Percentiles rank a stretch among this genome's conserved stretches.
These are phyloP conservation scores for Cercospora sp. DNA, from an alignment of 2,329 filamentous ascomycete species.

Conservation along the genomic window DNA sequence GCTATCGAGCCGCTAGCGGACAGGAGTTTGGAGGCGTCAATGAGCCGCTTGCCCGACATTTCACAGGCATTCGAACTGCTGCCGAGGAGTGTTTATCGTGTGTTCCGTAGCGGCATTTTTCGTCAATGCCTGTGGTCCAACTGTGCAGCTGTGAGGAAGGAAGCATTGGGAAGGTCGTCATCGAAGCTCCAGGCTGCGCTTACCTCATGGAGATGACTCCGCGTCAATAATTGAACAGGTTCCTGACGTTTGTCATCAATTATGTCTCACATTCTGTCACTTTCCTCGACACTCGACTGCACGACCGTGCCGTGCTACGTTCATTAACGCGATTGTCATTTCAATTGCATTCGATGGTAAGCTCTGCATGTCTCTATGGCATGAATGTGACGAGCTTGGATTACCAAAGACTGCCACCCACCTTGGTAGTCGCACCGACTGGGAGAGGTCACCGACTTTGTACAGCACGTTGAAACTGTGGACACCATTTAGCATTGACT, in stretches of 20 bases:
- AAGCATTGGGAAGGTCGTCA: not conserved
- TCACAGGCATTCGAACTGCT: not conserved
- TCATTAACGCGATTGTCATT: not conserved
- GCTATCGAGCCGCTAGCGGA: conserved; percentile 50
- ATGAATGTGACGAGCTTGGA: too few relatives aligned
- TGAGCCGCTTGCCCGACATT: conserved; percentile 55
- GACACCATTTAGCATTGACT: not conserved
- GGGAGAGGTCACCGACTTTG: not conserved
- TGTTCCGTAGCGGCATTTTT: not conserved
- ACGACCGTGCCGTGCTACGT: not conserved
- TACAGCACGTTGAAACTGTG: not conserved
- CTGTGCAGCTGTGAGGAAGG: not conserved
- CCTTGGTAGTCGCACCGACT: not conserved
- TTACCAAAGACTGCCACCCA: not conserved
- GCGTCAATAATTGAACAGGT: not conserved
- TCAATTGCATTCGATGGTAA: not conserved
- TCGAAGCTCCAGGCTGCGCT: not conserved
- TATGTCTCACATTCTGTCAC: not conserved
- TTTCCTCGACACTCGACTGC: not conserved
- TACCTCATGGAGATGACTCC: conserved; percentile 5
- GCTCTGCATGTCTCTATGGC: not conserved
- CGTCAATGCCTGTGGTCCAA: not conserved
- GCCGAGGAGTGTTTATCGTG: not conserved
- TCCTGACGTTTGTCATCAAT: not conserved
- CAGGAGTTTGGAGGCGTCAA: conserved; percentile 54